Base-by-base conservation (phyloP, 83 land plant genomes). In the Diphasiastrum complanatum region DNA sequence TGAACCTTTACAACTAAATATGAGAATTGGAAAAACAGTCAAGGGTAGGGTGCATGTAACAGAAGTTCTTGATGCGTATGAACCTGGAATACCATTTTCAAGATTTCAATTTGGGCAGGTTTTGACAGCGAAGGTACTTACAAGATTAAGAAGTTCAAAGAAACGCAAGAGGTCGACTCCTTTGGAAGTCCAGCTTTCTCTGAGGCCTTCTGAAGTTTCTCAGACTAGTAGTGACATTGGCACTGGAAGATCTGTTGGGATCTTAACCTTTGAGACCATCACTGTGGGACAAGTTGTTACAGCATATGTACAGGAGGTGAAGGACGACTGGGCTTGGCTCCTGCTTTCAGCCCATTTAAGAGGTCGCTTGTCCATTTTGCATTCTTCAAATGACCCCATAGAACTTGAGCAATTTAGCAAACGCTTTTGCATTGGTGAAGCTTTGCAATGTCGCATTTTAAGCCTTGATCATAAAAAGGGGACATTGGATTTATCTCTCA, bases 231-330 rank as follows among this genome's bases (percentile, higher is more conserved):
- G 3, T 14, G 4, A 4, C 10, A 20, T 58, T 3, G 52, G 12
- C 2, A 35, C 35, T 6, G 5, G 20, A n/a, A 58, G 2, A 27
- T 16, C 46, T 45, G 33, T 27, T 10, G 29, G 12, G 22, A 35
- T 59, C 34, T 57, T 31, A 51, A 60, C 83, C 38, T 59, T 75
- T 3, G 56, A 55, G n/a, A 48, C 65, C 23, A 61, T 79, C 49
- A 46, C 67, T 26, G 45, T 48, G 47, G 98, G 96, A 31, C 79
- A 83, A 47, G 28, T 31, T 49, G 77, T 85, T 24, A 73, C 34
- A 20, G 96, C 80, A 31, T 85, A 79, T 80, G 96, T 92, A 33
- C 70, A 73, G 30, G 91, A 92, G 64, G 81, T 88, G 22, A 76
- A 77, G 50, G 51, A 47, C 45, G 91, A 87, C 4, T 85, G 91